Evolutionary conservation across 495 filamentous ascomycete genomes (phyloP).

Genomic region (Penicillium tannophilum): DNA sequence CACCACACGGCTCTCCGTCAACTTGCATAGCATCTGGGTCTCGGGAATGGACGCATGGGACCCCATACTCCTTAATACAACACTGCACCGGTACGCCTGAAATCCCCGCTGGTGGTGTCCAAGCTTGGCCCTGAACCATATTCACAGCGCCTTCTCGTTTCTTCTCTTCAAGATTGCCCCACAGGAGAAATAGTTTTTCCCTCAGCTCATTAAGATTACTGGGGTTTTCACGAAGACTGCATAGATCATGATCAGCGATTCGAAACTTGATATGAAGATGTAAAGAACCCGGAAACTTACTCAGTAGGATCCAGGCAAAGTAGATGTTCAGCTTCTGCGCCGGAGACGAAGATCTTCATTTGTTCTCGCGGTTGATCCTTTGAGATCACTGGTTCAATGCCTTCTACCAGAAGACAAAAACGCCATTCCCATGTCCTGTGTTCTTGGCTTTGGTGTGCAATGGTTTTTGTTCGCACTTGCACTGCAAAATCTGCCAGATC

Average conservation of each 20-base stretch:
- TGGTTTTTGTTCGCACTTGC: constrained; percentile 43
- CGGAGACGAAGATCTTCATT: constrained; percentile 68
- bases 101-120: constrained; percentile 20
- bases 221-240: constrained; percentile 57
- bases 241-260: constrained; percentile 5
- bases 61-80: constrained; percentile 57
- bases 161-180: constrained; percentile 81
- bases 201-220: constrained; percentile 52
- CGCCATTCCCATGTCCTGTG: constrained; percentile 71
- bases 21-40: constrained; percentile 25
- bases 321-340: constrained; percentile 64
- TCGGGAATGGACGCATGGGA: constrained; percentile 37
- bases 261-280: not conserved
- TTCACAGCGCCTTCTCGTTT: constrained; percentile 36
- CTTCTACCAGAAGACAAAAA: constrained; percentile 73
- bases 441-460: constrained; percentile 45
- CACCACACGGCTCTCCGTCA: constrained; percentile 34
- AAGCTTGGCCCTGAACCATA: constrained; percentile 4
- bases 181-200: constrained; percentile 77
- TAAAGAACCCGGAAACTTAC: constrained; percentile 42
- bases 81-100: constrained; percentile 37
- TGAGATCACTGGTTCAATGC: constrained; percentile 38
- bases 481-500: constrained; percentile 74
- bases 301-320: constrained; percentile 67
- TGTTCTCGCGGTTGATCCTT: constrained; percentile 38